These are phyloP conservation scores for Sclerotinia glacialis DNA, from an alignment of 2,329 filamentous ascomycete species.

Conservation along the genomic window DNA sequence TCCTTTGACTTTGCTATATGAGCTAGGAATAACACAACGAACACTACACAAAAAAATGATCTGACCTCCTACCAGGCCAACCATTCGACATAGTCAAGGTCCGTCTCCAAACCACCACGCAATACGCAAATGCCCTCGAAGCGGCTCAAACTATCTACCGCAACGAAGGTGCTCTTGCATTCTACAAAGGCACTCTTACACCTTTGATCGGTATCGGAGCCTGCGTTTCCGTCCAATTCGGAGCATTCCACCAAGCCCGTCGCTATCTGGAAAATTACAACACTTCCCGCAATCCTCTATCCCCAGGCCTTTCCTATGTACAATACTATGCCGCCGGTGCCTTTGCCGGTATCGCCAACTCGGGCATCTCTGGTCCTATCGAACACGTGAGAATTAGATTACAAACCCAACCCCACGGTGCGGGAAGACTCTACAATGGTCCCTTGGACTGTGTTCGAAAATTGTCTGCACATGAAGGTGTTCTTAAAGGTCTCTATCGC, in stretches of 20 bases:
- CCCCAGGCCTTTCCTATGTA: conserved; percentile 62
- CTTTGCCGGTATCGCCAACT: conserved; percentile 90
- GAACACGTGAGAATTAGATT: conserved; percentile 96
- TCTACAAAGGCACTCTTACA: conserved; percentile 98
- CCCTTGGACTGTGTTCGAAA: conserved; percentile 90
- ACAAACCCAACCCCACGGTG: conserved; percentile 92
- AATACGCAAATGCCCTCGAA: conserved; percentile 76
- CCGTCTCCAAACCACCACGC: conserved; percentile 81
- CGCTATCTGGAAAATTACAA: conserved; percentile 81
- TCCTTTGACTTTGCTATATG: not conserved
- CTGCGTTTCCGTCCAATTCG: conserved; percentile 98
- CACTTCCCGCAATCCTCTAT: conserved; percentile 43
- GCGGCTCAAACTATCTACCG: conserved; percentile 81
- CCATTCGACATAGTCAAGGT: conserved; percentile 95
- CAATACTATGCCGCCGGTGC: conserved; percentile 92
- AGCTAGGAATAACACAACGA: not conserved
- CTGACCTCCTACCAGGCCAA: conserved; percentile 51
- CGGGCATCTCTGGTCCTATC: conserved; percentile 82
- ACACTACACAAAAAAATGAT: conserved; percentile 7
- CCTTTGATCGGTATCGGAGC: conserved; percentile 94
- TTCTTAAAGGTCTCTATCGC: conserved; percentile 76
- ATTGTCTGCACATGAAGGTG: conserved; percentile 64
- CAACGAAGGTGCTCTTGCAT: conserved; percentile 83
- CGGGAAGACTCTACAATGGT: conserved; percentile 72
- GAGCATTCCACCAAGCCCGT: conserved; percentile 89